phyloP scores from a whole-genome alignment of 2,329 filamentous ascomycete genomes.

The Botrytis tulipae region DNA sequence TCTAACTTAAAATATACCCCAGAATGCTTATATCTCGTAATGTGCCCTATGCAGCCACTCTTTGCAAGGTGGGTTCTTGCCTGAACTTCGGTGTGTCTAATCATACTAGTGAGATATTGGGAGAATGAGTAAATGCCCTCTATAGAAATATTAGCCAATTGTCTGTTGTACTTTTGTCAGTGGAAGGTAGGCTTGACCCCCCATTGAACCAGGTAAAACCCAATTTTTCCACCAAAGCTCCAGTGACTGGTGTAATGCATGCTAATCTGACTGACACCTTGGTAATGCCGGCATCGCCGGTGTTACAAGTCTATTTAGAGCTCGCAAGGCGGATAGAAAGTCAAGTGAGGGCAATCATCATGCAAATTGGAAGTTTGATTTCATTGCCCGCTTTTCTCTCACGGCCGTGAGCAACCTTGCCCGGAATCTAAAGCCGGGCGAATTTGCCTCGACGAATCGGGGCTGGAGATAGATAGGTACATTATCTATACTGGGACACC shows the following conservation, averaged over 20 bases:
- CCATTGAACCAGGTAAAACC: not conserved
- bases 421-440: not conserved
- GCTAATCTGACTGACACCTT: not conserved
- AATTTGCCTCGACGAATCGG: not conserved
- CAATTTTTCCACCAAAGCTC: not conserved
- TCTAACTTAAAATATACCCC: not conserved
- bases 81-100: not conserved
- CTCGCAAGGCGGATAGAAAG: not conserved
- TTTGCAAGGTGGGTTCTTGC: not conserved
- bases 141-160: not conserved
- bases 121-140: not conserved
- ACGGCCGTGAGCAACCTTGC: not conserved
- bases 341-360: no score
- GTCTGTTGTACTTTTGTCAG: not conserved
- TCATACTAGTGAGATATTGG: not conserved
- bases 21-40: not conserved
- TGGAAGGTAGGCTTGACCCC: not conserved
- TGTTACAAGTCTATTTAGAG: not conserved
- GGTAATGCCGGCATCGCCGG: not conserved
- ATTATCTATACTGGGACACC: not conserved
- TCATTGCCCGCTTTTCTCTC: not conserved
- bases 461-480: not conserved
- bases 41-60: not conserved
- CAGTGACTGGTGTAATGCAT: not conserved
- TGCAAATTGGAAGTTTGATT: not conserved